Conservation (phyloP, 192 early-diverging fungal species). For the Dispira parvispora region DNA sequence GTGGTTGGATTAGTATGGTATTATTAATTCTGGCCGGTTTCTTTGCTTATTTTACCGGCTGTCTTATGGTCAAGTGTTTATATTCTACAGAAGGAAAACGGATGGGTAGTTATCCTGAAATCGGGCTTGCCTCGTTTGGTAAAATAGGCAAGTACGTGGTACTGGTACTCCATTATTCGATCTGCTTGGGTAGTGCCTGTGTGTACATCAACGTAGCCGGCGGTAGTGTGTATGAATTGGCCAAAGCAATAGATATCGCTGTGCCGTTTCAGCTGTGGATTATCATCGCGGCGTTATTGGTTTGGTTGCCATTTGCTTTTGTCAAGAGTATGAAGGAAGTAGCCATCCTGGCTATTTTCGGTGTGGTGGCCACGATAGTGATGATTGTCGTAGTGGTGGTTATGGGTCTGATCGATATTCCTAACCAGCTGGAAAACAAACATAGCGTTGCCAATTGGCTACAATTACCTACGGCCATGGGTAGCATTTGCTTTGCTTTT, state of each 20-base stretch:
- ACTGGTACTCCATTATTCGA: constrained; percentile 40
- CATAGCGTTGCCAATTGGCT: constrained; percentile 26
- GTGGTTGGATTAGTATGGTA: constrained; percentile 63
- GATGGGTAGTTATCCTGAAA: constrained; percentile 38
- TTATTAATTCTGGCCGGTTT: constrained; percentile 49
- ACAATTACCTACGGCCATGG: constrained; percentile 43
- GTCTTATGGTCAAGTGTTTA: constrained; percentile 52
- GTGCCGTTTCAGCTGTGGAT: constrained; percentile 35
- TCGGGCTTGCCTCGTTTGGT: constrained; percentile 55
- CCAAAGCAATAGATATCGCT: constrained; percentile 22
- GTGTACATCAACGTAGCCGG: constrained; percentile 55
- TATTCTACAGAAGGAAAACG: constrained; percentile 34
- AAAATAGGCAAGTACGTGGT: constrained; percentile 33
- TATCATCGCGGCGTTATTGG: constrained; percentile 31
- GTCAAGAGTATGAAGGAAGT: constrained; percentile 65
- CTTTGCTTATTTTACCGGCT: constrained; percentile 55
- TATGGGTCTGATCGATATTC: constrained; percentile 24
- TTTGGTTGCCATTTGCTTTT: constrained; percentile 47
- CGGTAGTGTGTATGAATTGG: constrained; percentile 40
- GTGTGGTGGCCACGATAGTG: constrained; percentile 44
- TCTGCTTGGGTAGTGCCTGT: constrained; percentile 44
- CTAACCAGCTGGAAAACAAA: constrained; percentile 2
- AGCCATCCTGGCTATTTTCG: constrained; percentile 45
- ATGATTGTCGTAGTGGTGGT: constrained; percentile 43
- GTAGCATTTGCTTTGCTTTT: constrained; percentile 56